Conservation (phyloP, 2,329 filamentous ascomycete species). For the Tolypocladium paradoxum region DNA sequence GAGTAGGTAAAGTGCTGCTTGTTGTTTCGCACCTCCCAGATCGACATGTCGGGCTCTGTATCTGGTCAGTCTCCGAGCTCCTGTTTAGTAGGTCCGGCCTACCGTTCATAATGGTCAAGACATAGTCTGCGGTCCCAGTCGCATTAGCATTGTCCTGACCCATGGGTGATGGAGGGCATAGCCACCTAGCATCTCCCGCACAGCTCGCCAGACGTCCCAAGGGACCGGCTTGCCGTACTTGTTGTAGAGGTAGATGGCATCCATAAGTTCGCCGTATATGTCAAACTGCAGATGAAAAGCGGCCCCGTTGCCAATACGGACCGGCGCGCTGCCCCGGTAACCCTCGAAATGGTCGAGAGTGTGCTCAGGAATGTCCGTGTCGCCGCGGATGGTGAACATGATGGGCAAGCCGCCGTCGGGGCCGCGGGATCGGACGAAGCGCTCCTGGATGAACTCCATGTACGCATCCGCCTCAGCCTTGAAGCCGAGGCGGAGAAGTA, state of each 20-base stretch:
- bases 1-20: conserved; percentile 72
- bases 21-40: conserved; percentile 69
- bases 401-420: conserved; percentile 57
- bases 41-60: conserved; percentile 65
- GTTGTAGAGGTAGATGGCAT: conserved; percentile 68
- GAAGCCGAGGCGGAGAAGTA: conserved; percentile 66
- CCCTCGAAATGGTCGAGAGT: conserved; percentile 62
- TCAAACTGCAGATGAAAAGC: conserved; percentile 69
- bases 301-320: conserved; percentile 68
- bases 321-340: conserved; percentile 59
- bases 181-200: conserved; percentile 52
- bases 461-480: conserved; percentile 66
- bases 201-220: conserved; percentile 65
- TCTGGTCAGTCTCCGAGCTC: background rate
- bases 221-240: conserved; percentile 68
- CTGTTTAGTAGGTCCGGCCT: conserved; percentile 8
- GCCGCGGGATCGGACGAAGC: conserved; percentile 51
- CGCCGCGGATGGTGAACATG: conserved; percentile 71
- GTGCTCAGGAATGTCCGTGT: conserved; percentile 61
- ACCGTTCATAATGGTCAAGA: conserved; percentile 54
- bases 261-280: conserved; percentile 71
- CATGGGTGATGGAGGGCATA: no score
- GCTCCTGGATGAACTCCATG: conserved; percentile 66
- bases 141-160: background rate
- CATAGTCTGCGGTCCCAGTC: conserved; percentile 42